phyloP scores from a whole-genome alignment of 176 grass and related monocot genomes.

The Triticum aestivum region IWGSC_CS_RefSeq_v2.1 NC_057795.1:613065533-613066032 shows the following conservation, averaged over 20 bases:
- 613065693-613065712: slow-evolving; percentile 41
- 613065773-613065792: slow-evolving; percentile 34
- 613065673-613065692: slow-evolving; percentile 31
- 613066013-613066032: background rate
- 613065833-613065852: slow-evolving; percentile 20
- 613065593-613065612: slow-evolving; percentile 56
- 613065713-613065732: slow-evolving; percentile 57
- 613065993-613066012: slow-evolving; percentile 19
- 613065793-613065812: slow-evolving; percentile 36
- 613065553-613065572: slow-evolving; percentile 69
- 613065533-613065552: slow-evolving; percentile 56
- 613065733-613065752: slow-evolving; percentile 72
- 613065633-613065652: slow-evolving; percentile 66
- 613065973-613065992: slow-evolving; percentile 74
- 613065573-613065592: slow-evolving; percentile 60
- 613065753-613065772: slow-evolving; percentile 62
- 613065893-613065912: slow-evolving; percentile 33
- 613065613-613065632: slow-evolving; percentile 58
- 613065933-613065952: slow-evolving; percentile 69
- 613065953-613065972: slow-evolving; percentile 55
- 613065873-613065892: background rate
- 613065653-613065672: slow-evolving; percentile 38
- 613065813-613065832: slow-evolving; percentile 50
- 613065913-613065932: slow-evolving; percentile 39
- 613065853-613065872: slow-evolving; percentile 20